These are phyloP conservation scores for Saccharomycopsis sp. DNA, from an alignment of 805 yeast species.

Conservation along the genomic window DNA sequence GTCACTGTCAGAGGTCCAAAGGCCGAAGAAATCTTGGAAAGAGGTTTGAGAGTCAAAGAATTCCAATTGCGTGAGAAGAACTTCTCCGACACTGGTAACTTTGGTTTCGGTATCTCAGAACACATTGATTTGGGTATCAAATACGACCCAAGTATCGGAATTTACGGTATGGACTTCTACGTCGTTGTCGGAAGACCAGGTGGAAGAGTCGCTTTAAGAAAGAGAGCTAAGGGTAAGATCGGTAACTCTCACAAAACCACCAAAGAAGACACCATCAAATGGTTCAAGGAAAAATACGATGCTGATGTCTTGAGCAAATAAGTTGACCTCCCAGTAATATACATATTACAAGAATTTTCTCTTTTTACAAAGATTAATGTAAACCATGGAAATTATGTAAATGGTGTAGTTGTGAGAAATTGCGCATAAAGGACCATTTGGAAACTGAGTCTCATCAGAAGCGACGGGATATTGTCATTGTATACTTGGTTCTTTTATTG, in stretches of 20 bases:
- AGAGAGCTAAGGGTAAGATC: slow-evolving; percentile 82
- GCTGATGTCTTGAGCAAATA: slow-evolving; percentile 92
- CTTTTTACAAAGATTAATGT: not conserved
- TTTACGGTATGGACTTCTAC: slow-evolving; percentile 99
- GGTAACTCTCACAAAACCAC: slow-evolving; percentile 90
- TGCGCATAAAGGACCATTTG: no score
- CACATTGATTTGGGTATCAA: slow-evolving; percentile 99
- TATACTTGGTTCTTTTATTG: no score
- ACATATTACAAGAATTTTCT: not conserved
- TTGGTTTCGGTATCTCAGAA: slow-evolving; percentile 99
- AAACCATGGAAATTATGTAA: no score
- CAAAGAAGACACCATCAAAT: slow-evolving; percentile 90
- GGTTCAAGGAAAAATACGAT: slow-evolving; percentile 99
- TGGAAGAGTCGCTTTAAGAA: slow-evolving; percentile 97
- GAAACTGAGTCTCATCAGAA: no score
- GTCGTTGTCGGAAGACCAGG: slow-evolving; percentile 99
- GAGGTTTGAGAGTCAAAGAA: slow-evolving; percentile 99
- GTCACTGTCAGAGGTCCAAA: slow-evolving; percentile 99
- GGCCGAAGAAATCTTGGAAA: slow-evolving; percentile 98
- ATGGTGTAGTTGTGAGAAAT: no score
- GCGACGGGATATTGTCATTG: no score
- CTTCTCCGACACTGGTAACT: slow-evolving; percentile 99
- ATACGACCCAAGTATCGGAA: slow-evolving; percentile 99
- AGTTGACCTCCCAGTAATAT: slow-evolving; percentile 22
- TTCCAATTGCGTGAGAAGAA: slow-evolving; percentile 90